Evolutionary conservation across 2,329 filamentous ascomycete genomes (phyloP).

Genomic region (Rhynchosporium graminicola): DNA sequence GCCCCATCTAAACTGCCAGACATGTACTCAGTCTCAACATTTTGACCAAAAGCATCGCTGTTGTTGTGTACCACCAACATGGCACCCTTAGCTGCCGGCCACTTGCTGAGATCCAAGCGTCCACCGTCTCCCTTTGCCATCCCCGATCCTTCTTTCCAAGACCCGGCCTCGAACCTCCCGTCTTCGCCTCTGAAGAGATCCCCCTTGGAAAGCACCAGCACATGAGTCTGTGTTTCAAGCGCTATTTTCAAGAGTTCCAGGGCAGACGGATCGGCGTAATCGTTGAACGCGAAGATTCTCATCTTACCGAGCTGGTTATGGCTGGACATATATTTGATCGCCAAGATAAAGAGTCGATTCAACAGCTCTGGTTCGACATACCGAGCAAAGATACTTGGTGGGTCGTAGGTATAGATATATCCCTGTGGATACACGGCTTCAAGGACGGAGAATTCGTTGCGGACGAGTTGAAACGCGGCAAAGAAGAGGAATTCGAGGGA

Average conservation of each 20-base stretch:
- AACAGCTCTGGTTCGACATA: constrained; percentile 28
- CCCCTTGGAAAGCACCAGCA: constrained; percentile 24
- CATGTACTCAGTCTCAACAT: constrained; percentile 35
- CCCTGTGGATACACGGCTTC: constrained; percentile 34
- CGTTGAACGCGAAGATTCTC: constrained; percentile 34
- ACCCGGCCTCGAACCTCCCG: constrained; percentile 20
- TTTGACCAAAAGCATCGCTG: constrained; percentile 39
- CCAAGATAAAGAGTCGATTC: constrained; percentile 32
- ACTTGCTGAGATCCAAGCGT: constrained; percentile 20
- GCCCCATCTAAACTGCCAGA: constrained; percentile 37
- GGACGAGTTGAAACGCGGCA: constrained; percentile 30
- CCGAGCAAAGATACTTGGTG: constrained; percentile 35
- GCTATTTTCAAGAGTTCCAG: constrained; percentile 23
- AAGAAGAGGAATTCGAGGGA: constrained; percentile 35
- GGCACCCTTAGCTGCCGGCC: constrained; percentile 20
- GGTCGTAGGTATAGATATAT: constrained; percentile 37
- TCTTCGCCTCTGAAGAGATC: constrained; percentile 30
- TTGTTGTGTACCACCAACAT: constrained; percentile 38
- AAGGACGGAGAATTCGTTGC: constrained; percentile 35
- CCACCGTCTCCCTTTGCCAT: constrained; percentile 18
- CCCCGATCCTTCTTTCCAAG: constrained; percentile 17
- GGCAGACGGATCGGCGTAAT: constrained; percentile 29
- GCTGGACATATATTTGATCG: constrained; percentile 27
- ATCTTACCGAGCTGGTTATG: constrained; percentile 30
- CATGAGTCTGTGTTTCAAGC: constrained; percentile 25